Percentiles rank a stretch among this genome's conserved stretches.
These are phyloP conservation scores for Ceratocystis albifundus DNA, from an alignment of 2,329 filamentous ascomycete species.

Conservation along the genomic window DNA sequence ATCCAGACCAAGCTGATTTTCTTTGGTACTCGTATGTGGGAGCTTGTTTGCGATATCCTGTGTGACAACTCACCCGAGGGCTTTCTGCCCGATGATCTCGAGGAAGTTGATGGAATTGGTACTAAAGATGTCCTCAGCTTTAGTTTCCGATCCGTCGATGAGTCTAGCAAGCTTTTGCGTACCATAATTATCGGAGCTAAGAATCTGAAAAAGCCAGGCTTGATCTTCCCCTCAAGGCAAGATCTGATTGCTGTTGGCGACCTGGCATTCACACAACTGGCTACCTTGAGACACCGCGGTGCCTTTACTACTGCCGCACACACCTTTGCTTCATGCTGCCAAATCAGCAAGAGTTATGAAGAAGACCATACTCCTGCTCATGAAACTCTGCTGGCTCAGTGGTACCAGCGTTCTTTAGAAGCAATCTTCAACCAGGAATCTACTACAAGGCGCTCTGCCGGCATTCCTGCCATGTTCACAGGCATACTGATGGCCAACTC, in stretches of 20 bases:
- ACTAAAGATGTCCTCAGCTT: slow-evolving; percentile 89
- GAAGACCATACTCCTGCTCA: slow-evolving; percentile 25
- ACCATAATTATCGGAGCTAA: slow-evolving; percentile 46
- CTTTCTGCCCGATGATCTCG: slow-evolving; percentile 64
- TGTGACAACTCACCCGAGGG: slow-evolving; percentile 95
- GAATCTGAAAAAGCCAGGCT: slow-evolving; percentile 35
- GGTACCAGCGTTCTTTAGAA: slow-evolving; percentile 61
- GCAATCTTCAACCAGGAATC: slow-evolving; percentile 66
- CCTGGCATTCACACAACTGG: slow-evolving; percentile 70
- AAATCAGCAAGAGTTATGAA: slow-evolving; percentile 43
- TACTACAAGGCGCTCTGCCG: slow-evolving; percentile 81
- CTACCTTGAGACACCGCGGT: slow-evolving; percentile 74
- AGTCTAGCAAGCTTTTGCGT: slow-evolving; percentile 69
- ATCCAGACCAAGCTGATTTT: slow-evolving; percentile 30
- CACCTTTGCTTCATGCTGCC: slow-evolving; percentile 73
- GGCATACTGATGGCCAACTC: slow-evolving; percentile 63
- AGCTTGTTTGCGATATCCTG: slow-evolving; percentile 60
- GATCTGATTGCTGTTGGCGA: slow-evolving; percentile 57
- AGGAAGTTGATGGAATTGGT: slow-evolving; percentile 57
- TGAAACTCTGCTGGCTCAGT: slow-evolving; percentile 46
- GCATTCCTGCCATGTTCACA: slow-evolving; percentile 75
- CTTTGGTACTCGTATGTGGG: slow-evolving; percentile 62
- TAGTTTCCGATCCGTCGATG: slow-evolving; percentile 88
- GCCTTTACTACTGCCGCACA: slow-evolving; percentile 88
- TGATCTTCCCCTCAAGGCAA: slow-evolving; percentile 38